These are phyloP conservation scores for Mycena amicta DNA, from an alignment of 768 basidiomycete genomes.

Conservation along the genomic window DNA sequence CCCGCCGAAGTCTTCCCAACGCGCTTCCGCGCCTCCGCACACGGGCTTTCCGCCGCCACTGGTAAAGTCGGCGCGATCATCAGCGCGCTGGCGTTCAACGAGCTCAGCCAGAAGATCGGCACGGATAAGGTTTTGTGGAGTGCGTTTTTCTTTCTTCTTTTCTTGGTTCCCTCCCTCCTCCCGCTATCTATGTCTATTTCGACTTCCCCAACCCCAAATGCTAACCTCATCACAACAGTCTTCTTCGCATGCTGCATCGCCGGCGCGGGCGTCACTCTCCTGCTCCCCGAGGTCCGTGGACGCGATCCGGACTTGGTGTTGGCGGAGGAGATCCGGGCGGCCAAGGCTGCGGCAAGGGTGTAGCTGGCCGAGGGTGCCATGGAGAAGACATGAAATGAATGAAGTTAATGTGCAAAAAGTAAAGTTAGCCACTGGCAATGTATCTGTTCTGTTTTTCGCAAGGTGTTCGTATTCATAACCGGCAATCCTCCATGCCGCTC, in stretches of 20 bases:
- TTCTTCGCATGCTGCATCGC: conserved; percentile 54
- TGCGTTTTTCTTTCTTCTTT: conserved; percentile 33
- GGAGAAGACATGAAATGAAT: too few relatives aligned
- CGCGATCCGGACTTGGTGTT: conserved; percentile 54
- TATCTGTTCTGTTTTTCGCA: too few relatives aligned
- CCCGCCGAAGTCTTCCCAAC: conserved; percentile 84
- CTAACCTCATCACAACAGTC: too few relatives aligned
- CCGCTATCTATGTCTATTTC: background rate
- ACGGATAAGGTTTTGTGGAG: conserved; percentile 60
- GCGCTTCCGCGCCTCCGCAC: conserved; percentile 69
- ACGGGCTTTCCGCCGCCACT: conserved; percentile 72
- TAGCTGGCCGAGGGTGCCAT: too few relatives aligned
- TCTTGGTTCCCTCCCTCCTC: too few relatives aligned
- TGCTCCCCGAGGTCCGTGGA: conserved; percentile 53
- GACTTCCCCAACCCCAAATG: too few relatives aligned
- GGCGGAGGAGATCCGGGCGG: conserved; percentile 22
- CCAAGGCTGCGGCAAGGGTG: background rate
- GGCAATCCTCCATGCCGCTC: too few relatives aligned
- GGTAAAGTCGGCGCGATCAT: conserved; percentile 68
- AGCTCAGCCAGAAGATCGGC: conserved; percentile 50
- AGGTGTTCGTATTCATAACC: too few relatives aligned
- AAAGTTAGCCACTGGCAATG: too few relatives aligned
- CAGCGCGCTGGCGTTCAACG: conserved; percentile 60
- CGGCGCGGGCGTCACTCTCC: conserved; percentile 46
- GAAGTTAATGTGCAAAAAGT: too few relatives aligned